Base-by-base conservation (phyloP, 371 early-diverging fungal genomes). In the Circinella minor region DNA sequence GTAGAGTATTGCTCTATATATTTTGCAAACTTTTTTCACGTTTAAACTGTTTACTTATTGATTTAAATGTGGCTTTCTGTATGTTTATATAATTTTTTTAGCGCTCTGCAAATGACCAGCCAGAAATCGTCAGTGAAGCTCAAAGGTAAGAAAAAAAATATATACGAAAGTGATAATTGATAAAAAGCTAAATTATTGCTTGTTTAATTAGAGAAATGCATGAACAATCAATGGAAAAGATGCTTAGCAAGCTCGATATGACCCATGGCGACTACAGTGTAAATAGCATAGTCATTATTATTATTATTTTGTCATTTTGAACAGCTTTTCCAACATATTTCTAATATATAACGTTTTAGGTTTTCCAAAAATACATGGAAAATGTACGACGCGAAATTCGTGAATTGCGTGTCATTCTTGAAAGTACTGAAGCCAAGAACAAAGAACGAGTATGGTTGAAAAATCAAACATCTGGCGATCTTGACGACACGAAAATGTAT, bases 401-500 rank as follows among this genome's bases (percentile, higher is more conserved):
- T 9, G 92, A 92, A 65, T 83, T 95, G 3, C 85, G 92, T n/a
- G 93, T 89, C 4, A 88, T 94, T 48, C 72, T 95, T 9, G 92
- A 92, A 72, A 84, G 91, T 17, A 88, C 90, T 34, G 93, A 94
- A 71, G 90, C 93, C 59, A 94, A 93, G 77, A 87, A 90, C 68
- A 92, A 92, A 73, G 94, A 95, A 71, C 87, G 93, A 11, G 90
- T 93, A 9, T 95, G 95, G 94, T 82, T 92, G 43, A 90, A 88
- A 70, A 92, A 92, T 71, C 92, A 94, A 74, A 87, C 89, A 18
- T 88, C 90, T 34, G 95, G 95, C 20, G 95, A 95, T 63, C 70
- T 95, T 63, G 95, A 95, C 68, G 95, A 95, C 66, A 89, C 91
- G 3, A 93, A 90, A 71, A 83, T 95, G 86, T 86, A 83, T 70